These are phyloP conservation scores for Penicillium soppii DNA, from an alignment of 495 filamentous ascomycete genomes.

Conservation along the genomic window DNA sequence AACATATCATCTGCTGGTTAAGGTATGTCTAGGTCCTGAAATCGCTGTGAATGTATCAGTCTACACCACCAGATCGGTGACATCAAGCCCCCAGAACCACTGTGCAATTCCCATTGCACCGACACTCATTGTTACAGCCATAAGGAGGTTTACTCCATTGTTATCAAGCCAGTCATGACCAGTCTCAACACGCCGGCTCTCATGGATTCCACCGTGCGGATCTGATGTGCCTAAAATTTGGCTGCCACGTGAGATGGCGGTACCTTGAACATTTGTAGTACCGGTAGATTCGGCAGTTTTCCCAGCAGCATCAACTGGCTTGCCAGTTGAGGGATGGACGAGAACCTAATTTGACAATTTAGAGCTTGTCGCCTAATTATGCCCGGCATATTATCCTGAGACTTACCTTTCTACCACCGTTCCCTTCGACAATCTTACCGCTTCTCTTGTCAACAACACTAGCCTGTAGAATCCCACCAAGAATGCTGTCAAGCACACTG, in stretches of 20 bases:
- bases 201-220: constrained; percentile 45
- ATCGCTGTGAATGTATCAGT: no score
- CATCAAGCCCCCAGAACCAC: constrained; percentile 38
- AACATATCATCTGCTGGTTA: no score
- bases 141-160: constrained; percentile 88
- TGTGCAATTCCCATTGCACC: constrained; percentile 66
- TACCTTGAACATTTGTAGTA: constrained; percentile 18
- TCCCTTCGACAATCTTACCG: constrained; percentile 87
- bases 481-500: constrained; percentile 78
- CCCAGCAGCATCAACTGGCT: neutral
- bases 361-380: neutral
- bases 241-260: constrained; percentile 27
- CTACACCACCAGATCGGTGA: constrained; percentile 14
- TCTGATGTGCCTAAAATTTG: constrained; percentile 15
- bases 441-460: constrained; percentile 81
- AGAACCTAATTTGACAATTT: constrained; percentile 32
- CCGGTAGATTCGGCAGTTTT: constrained; percentile 6
- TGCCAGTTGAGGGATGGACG: constrained; percentile 32
- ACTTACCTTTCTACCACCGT: constrained; percentile 73
- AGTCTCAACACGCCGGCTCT: constrained; percentile 69
- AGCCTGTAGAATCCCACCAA: constrained; percentile 82
- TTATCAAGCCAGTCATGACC: constrained; percentile 83
- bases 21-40: no score
- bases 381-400: constrained; percentile 1
- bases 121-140: constrained; percentile 80